phyloP scores from a whole-genome alignment of 164 flowering plant genomes.

The Platanus orientalis region DNA sequence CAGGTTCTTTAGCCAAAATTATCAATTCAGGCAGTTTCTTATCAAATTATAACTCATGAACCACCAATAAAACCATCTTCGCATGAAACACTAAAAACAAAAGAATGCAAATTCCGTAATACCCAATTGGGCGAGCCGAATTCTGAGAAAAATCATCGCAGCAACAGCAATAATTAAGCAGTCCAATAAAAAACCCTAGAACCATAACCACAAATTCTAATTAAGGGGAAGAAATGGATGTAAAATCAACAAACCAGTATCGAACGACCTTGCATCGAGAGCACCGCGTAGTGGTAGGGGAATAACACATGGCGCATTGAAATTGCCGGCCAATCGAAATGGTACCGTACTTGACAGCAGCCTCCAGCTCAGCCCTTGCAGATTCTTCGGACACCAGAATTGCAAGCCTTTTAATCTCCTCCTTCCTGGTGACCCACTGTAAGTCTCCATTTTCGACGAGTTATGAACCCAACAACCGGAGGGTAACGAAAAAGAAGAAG shows the following conservation, averaged over 20 bases:
- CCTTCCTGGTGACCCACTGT: slow-evolving; percentile 42
- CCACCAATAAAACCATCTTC: too few relatives aligned
- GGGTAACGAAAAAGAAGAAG: slow-evolving; percentile 16
- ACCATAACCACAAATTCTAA: slow-evolving; percentile 7
- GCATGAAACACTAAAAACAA: neutral
- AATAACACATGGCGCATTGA: slow-evolving; percentile 56
- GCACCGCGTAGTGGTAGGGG: slow-evolving; percentile 68
- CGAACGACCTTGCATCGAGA: slow-evolving; percentile 64
- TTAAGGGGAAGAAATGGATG: neutral
- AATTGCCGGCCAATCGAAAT: slow-evolving; percentile 5
- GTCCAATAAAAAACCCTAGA: slow-evolving; percentile 2
- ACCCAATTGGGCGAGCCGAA: neutral
- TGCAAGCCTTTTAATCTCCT: slow-evolving; percentile 64
- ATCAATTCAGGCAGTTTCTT: neutral
- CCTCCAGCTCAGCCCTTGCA: slow-evolving; percentile 66
- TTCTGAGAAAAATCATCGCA: neutral
- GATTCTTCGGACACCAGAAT: slow-evolving; percentile 61
- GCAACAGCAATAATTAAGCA: neutral
- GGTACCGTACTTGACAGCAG: slow-evolving; percentile 25
- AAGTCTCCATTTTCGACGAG: slow-evolving; percentile 57
- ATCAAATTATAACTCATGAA: neutral
- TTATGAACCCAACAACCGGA: slow-evolving; percentile 30
- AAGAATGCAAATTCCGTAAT: neutral
- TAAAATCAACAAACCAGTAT: slow-evolving; percentile 47
- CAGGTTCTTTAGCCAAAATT: neutral